Percentiles rank a stretch among this genome's conserved stretches.
Evolutionary conservation across 2,329 filamentous ascomycete genomes (phyloP).

Genomic region (Phyllosticta paracitricarpa): DNA sequence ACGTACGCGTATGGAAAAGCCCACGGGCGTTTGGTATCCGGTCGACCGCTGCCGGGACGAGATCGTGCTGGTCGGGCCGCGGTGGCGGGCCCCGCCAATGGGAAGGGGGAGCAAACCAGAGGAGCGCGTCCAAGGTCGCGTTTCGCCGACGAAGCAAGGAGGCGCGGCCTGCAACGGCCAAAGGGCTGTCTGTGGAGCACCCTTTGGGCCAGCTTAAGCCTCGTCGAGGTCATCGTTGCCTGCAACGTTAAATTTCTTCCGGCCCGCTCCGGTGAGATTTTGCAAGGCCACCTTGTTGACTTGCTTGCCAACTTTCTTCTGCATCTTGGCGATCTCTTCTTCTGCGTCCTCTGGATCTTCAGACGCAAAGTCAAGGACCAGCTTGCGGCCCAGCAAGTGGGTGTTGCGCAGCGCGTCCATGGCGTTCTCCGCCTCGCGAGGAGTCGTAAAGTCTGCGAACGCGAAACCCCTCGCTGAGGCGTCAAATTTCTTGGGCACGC

Average conservation of each 20-base stretch:
- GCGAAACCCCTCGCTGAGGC: constrained; percentile 82
- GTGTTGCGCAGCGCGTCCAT: constrained; percentile 87
- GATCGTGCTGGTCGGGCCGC: constrained; percentile 8
- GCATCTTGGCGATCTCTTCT: constrained; percentile 93
- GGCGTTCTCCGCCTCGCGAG: constrained; percentile 81
- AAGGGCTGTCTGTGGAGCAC: constrained; percentile 5
- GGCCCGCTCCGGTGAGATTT: constrained; percentile 70
- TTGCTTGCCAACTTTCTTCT: constrained; percentile 87
- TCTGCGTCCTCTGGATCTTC: constrained; percentile 85
- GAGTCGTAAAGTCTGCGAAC: constrained; percentile 90
- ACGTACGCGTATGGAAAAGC: constrained; percentile 7
- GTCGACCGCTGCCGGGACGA: constrained; percentile 5
- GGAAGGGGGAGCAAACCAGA: constrained; percentile 11
- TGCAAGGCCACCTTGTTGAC: constrained; percentile 84
- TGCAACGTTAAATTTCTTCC: constrained; percentile 82
- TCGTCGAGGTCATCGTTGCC: constrained; percentile 49
- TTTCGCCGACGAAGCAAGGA: constrained; percentile 11
- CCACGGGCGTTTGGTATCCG: constrained; percentile 6
- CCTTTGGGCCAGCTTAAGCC: constrained; percentile 18
- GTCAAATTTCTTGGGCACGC: constrained; percentile 92
- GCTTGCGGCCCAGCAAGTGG: constrained; percentile 77
- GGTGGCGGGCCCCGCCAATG: constrained; percentile 5
- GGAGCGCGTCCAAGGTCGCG: constrained; percentile 10
- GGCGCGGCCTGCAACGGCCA: constrained; percentile 1
- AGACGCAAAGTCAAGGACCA: constrained; percentile 87